phyloP scores from a whole-genome alignment of 2,329 filamentous ascomycete species.

The Cytospora piceae region DNA sequence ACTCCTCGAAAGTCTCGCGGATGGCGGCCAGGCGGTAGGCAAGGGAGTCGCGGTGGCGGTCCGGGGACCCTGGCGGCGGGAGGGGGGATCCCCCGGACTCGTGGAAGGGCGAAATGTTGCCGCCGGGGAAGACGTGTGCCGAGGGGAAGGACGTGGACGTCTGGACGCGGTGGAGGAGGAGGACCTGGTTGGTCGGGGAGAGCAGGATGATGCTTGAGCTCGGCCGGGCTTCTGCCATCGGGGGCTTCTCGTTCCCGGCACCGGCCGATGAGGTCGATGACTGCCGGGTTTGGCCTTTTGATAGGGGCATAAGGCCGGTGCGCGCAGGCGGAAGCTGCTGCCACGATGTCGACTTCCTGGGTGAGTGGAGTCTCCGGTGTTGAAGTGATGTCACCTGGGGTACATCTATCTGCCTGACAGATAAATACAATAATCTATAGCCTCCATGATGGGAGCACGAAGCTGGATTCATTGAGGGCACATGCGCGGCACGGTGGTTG shows the following conservation, averaged over 20 bases:
- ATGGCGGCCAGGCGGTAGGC: constrained; percentile 84
- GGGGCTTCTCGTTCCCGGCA: background rate
- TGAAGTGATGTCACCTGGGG: background rate
- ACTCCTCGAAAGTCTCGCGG: constrained; percentile 93
- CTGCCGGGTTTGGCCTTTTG: background rate
- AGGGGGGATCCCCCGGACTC: constrained; percentile 64
- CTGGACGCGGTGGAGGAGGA: constrained; percentile 83
- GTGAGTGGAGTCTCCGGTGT: background rate
- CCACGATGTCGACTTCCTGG: background rate
- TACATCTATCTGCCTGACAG: background rate
- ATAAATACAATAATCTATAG: background rate
- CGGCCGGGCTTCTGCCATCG: constrained; percentile 17
- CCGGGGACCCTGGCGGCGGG: constrained; percentile 49
- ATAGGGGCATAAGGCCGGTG: background rate
- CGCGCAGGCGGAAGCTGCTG: background rate
- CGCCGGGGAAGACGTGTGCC: constrained; percentile 94
- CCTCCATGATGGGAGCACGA: background rate
- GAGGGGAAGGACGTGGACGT: constrained; percentile 85
- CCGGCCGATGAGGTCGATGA: constrained; percentile 1
- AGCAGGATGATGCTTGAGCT: constrained; percentile 74
- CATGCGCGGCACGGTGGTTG: background rate
- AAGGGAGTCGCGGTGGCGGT: constrained; percentile 69
- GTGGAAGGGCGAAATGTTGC: constrained; percentile 76
- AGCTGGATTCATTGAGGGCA: constrained; percentile 3
- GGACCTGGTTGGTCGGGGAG: constrained; percentile 82